Evolutionary conservation across 2,329 filamentous ascomycete species (phyloP).

Genomic region (Lasiodiplodia gonubiensis): DNA sequence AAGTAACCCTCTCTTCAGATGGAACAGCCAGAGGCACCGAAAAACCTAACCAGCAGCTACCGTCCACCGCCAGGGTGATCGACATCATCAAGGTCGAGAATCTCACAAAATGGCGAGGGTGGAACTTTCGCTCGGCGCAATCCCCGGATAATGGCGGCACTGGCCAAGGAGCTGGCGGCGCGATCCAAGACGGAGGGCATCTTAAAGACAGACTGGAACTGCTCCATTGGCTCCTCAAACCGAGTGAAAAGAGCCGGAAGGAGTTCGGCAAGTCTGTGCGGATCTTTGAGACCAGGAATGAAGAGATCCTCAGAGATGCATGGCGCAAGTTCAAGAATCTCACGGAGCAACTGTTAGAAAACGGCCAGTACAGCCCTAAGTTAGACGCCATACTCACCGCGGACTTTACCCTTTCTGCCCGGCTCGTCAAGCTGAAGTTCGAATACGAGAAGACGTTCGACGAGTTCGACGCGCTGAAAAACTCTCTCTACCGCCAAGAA

Average conservation of each 20-base stretch:
- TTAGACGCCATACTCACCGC: constrained; percentile 40
- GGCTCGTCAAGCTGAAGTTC: constrained; percentile 45
- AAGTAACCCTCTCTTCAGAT: not conserved
- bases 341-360: constrained; percentile 35
- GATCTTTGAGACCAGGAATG: too few species aligned
- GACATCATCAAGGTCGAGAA: too few species aligned
- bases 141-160: not conserved
- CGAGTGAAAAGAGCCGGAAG: constrained; percentile 37
- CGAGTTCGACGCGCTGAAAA: constrained; percentile 41
- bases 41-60: not conserved
- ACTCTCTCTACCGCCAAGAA: constrained; percentile 33
- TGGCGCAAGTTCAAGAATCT: constrained; percentile 39
- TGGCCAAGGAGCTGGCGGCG: not conserved
- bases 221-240: constrained; percentile 41
- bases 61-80: not conserved
- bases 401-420: constrained; percentile 37
- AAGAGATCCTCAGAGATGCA: constrained; percentile 34
- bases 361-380: constrained; percentile 38
- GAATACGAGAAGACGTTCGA: constrained; percentile 40
- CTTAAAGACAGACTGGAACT: constrained; percentile 34
- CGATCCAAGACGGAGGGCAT: not conserved
- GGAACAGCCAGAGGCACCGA: not conserved
- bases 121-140: not conserved
- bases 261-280: constrained; percentile 33
- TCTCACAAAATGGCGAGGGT: not conserved